Base-by-base conservation (phyloP, 306 rosid species). In the Dalbergia cochinchinensis region DNA sequence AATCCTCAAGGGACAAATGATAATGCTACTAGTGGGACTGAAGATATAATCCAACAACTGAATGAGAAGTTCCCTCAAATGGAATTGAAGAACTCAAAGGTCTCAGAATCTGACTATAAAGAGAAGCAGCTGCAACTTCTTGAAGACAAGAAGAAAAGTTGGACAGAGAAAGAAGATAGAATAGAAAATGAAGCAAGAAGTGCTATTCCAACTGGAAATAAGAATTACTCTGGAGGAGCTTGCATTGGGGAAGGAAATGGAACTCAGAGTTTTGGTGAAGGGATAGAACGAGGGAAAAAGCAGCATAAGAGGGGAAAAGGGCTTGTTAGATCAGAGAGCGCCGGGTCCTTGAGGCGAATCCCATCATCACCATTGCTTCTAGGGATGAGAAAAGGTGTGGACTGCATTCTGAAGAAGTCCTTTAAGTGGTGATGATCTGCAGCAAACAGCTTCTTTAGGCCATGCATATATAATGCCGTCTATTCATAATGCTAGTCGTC, bases 331-430 rank as follows among this genome's bases (percentile, higher is more conserved):
- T 90, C 93, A 37, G 97, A 94, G 85, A 96, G 97, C 86, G 89
- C 88, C 20, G 89, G 87, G 81, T 55, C 69, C 64, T 86, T 96
- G 68, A 90, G 90, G 83, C 60, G 98, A 84, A 86, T 90, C 66
- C 98, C 99, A 61, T 93, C 98, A 54, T 90, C 99, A 75, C 99
- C 98, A n/a, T 86, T 93, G 85, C 87, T 93, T 57, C 57, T 85
- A 74, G 96, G 96, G 57, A 86, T 92, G 88, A 92, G 78, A 63
- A 91, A 91, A 78, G 93, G 96, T 53, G 88, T 88, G 31, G 97
- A 91, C 81, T 78, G 85, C 90, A 87, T 91, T 34, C 65, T 91
- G 78, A 93, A 91, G 92, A 93, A 89, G 85, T 87, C 88, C 33
- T 47, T 73, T 83, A 65, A 78, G 71, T 13, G 85, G 84, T 35